Evolutionary conservation across 2,329 filamentous ascomycete genomes (phyloP).

Genomic region (Xylaria sp.): DNA sequence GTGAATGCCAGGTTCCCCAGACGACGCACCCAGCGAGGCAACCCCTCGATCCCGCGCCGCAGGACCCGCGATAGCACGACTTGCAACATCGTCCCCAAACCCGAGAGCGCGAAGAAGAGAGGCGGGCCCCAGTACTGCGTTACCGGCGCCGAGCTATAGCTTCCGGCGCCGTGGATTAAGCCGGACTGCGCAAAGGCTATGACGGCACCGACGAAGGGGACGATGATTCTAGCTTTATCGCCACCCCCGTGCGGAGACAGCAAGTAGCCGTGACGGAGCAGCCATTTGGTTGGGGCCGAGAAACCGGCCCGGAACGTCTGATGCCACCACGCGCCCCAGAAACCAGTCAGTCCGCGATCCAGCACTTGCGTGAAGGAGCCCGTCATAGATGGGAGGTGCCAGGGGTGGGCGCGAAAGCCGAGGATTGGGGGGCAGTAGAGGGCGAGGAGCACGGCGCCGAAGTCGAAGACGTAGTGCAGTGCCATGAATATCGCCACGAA

Average conservation of each 20-base stretch:
- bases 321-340: slow-evolving; percentile 92
- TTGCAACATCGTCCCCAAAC: slow-evolving; percentile 73
- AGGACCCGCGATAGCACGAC: slow-evolving; percentile 41
- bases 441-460: slow-evolving; percentile 69
- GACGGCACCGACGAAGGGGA: slow-evolving; percentile 52
- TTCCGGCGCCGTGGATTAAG: slow-evolving; percentile 76
- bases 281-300: slow-evolving; percentile 48
- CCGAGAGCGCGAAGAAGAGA: slow-evolving; percentile 79
- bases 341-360: slow-evolving; percentile 78
- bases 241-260: slow-evolving; percentile 64
- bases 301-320: slow-evolving; percentile 82
- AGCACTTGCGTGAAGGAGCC: slow-evolving; percentile 67
- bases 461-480: slow-evolving; percentile 69
- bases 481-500: slow-evolving; percentile 68
- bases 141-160: slow-evolving; percentile 70
- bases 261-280: slow-evolving; percentile 52
- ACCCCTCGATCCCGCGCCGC: slow-evolving; percentile 9
- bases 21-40: slow-evolving; percentile 61
- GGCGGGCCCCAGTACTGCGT: slow-evolving; percentile 65
- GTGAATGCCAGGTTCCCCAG: slow-evolving; percentile 71
- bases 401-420: slow-evolving; percentile 62
- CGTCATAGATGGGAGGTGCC: slow-evolving; percentile 66
- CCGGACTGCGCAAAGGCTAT: slow-evolving; percentile 75
- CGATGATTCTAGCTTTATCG: slow-evolving; percentile 53
- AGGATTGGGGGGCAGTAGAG: slow-evolving; percentile 62